phyloP scores from a whole-genome alignment of 257 asterid genomes.

The Linderniella brevidens region DNA sequence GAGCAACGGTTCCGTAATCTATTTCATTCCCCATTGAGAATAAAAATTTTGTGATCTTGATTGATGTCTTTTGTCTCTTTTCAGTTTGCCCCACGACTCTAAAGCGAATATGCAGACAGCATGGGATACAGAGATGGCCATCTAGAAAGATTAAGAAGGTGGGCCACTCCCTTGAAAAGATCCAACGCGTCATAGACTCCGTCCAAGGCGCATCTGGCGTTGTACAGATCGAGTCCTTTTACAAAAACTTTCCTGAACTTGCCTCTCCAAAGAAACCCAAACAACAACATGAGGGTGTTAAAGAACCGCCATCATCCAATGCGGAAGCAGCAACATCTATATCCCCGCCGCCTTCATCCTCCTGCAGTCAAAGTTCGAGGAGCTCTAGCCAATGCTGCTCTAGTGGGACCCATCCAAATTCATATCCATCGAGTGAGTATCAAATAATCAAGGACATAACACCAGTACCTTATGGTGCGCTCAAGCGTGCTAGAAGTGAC shows the following conservation, averaged over 20 bases:
- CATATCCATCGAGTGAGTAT: constrained; percentile 14
- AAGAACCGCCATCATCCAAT: constrained; percentile 17
- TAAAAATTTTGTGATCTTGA: too few relatives aligned
- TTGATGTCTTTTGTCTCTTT: constrained; percentile 1
- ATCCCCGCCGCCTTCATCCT: constrained; percentile 49
- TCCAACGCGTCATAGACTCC: constrained; percentile 84
- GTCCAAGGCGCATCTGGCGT: constrained; percentile 77
- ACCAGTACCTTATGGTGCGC: constrained; percentile 24
- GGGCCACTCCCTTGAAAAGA: constrained; percentile 73
- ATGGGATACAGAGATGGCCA: constrained; percentile 94
- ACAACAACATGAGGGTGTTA: constrained; percentile 14
- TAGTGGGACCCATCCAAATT: constrained; percentile 25
- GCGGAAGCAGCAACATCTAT: constrained; percentile 18
- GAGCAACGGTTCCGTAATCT: constrained; percentile 14
- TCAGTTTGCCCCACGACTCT: constrained; percentile 92
- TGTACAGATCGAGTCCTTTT: constrained; percentile 60
- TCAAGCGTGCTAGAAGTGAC: constrained; percentile 27
- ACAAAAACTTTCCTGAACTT: constrained; percentile 54
- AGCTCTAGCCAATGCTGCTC: constrained; percentile 58
- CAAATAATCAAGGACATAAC: constrained; percentile 19
- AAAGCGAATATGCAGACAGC: constrained; percentile 95
- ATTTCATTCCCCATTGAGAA: too few relatives aligned
- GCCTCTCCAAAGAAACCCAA: constrained; percentile 32
- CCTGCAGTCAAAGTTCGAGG: constrained; percentile 51
- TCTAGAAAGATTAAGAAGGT: constrained; percentile 90